Base-by-base conservation (phyloP, 2,329 filamentous ascomycete species). In the Fusarium cicatricum region DNA sequence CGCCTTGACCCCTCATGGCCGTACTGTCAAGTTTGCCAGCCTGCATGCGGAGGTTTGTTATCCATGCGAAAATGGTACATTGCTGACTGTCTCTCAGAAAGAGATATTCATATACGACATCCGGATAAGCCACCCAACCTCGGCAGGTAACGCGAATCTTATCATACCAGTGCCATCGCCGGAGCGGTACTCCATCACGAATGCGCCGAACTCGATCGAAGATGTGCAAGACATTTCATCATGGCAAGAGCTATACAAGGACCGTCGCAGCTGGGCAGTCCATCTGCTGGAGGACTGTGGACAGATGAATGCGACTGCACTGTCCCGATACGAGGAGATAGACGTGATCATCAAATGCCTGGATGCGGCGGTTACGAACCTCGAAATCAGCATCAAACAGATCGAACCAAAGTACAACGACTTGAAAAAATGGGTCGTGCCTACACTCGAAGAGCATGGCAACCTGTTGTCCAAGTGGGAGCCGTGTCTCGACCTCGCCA, bases 51-150 rank as follows among this genome's bases (percentile, higher is more conserved):
- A 97, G 84, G 91, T 91, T 43, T 41, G 55, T 52, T 26, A 45
- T 39, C 28, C 15, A 33, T 23, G 40, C 49, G 14, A 49, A 36
- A 21, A 41, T 33, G 37, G 31, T 38, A 12, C 44, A n/a, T 54
- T 33, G 34, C 58, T 70, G 26, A 68, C 59, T 16, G 37, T 37
- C 11, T 31, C 5, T 4, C 43, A 96, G 89, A 90, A 86, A 64
- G 92, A 98, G 73, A 87, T 99, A 52, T 98, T 90, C 72, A 86
- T 98, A 46, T 99, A 96, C 76, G 92, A 97, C 75, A 90, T 92
- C 59, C 87, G 88, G 65, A 86, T 89, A 67, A 86, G 89, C 62
- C 82, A 88, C 62, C 75, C 85, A 44, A 77, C 82, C 42, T 79
- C 83, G 45, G 68, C 81, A 8, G 76, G 75, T 32, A 72, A 75